phyloP scores from a whole-genome alignment of 2,329 filamentous ascomycete species.

The Cladosporium halotolerans region DNA sequence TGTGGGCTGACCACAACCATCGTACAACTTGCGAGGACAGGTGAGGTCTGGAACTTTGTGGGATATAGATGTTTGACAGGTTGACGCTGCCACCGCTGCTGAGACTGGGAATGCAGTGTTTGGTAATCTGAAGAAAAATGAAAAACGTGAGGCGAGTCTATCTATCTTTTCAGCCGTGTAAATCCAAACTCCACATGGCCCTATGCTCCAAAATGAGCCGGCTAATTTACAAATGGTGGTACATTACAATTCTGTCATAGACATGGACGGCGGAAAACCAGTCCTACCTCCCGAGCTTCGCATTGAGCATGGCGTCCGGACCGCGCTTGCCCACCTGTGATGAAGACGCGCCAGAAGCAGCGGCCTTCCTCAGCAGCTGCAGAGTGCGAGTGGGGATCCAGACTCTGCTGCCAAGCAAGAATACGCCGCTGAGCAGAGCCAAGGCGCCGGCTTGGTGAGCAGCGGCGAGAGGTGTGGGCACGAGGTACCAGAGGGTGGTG shows the following conservation, averaged over 20 bases:
- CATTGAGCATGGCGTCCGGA: conserved; percentile 16
- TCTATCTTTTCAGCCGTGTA: not conserved
- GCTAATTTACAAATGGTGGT: not conserved
- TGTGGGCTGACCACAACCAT: too few species aligned
- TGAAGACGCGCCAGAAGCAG: not conserved
- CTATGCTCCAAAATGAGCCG: not conserved
- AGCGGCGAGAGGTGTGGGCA: conserved; percentile 80
- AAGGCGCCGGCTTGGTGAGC: conserved; percentile 89
- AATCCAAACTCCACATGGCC: not conserved
- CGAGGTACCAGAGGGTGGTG: conserved; percentile 85
- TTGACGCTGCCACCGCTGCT: too few species aligned
- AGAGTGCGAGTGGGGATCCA: conserved; percentile 56
- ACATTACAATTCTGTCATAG: not conserved
- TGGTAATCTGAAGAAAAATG: not conserved
- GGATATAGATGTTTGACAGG: too few species aligned
- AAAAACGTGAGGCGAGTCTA: not conserved
- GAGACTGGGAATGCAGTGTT: too few species aligned
- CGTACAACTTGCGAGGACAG: too few species aligned
- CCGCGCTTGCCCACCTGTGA: conserved; percentile 11
- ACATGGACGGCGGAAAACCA: not conserved
- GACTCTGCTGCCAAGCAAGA: conserved; percentile 72
- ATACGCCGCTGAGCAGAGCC: conserved; percentile 72
- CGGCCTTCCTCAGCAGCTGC: conserved; percentile 9
- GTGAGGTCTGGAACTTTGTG: too few species aligned
- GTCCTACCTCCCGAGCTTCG: not conserved